phyloP scores from a whole-genome alignment of 768 basidiomycete genomes.

The Coprinellus micaceus region DNA sequence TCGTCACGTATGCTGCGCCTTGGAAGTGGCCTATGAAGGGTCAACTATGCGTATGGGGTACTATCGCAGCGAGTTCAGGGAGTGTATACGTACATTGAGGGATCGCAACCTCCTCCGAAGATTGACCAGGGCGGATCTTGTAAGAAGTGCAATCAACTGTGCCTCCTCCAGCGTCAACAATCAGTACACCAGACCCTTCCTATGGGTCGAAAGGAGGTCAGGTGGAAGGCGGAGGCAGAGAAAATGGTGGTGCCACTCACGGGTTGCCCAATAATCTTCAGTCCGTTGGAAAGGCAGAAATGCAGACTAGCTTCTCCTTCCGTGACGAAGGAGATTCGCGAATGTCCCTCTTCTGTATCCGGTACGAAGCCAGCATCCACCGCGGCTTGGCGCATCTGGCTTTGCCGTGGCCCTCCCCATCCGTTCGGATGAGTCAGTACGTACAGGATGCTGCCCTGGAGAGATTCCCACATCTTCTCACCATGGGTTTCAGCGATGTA shows the following conservation, averaged over 20 bases:
- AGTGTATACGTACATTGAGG: slow-evolving; percentile 27
- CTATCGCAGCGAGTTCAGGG: too few relatives aligned
- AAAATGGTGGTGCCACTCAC: too few relatives aligned
- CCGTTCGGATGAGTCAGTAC: slow-evolving; percentile 50
- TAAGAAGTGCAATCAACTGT: slow-evolving; percentile 59
- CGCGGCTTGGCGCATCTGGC: slow-evolving; percentile 44
- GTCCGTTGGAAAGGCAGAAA: too few relatives aligned
- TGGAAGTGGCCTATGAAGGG: slow-evolving; percentile 34
- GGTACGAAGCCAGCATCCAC: slow-evolving; percentile 41
- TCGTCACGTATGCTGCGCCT: too few relatives aligned
- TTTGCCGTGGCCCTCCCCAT: slow-evolving; percentile 52
- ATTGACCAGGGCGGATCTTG: slow-evolving; percentile 20
- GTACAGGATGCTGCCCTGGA: slow-evolving; percentile 33
- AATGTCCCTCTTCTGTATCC: slow-evolving; percentile 23
- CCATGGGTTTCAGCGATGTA: slow-evolving; percentile 38
- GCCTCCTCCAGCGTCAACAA: slow-evolving; percentile 62
- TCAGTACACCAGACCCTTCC: slow-evolving; percentile 42
- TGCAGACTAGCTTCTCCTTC: slow-evolving; percentile 59
- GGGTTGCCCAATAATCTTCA: too few relatives aligned
- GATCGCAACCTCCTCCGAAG: slow-evolving; percentile 39
- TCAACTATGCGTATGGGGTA: slow-evolving; percentile 17
- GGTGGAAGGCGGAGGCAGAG: neutral
- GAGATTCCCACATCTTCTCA: slow-evolving; percentile 20
- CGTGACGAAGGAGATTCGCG: slow-evolving; percentile 45
- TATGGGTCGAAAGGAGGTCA: slow-evolving; percentile 12